Evolutionary conservation across 129 eudicot species (phyloP), one percentile per base, ranked within the genome.

Genomic region (Rutidosis leptorrhynchoides): DNA sequence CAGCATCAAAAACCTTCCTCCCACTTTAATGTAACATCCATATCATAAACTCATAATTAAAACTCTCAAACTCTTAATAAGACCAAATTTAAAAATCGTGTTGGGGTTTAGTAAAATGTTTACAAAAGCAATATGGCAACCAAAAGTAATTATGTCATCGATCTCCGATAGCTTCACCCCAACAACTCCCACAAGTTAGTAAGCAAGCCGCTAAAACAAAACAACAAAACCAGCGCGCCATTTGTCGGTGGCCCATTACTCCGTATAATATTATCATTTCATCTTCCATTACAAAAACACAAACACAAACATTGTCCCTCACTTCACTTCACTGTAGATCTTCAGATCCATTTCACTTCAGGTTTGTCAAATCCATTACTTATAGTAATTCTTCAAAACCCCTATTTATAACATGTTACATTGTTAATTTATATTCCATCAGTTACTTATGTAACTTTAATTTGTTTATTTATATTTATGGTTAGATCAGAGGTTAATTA

Each of bases 171-270:
- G 15, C 40, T 11, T 53, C 42, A 27, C 10, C 21, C 25, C 19
- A 69, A 46, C 24, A 17, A 57, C 68, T n/a, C n/a, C n/a, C n/a
- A n/a, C 32, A n/a, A 40, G 0, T 9, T 15, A 43, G 2, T 0
- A 2, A 0, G 16, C 25, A 55, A 24, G 42, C n/a, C n/a, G n/a
- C n/a, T n/a, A 9, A 40, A 40, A 19, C 37, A 52, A 33, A 22
- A 42, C 53, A 35, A 49, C 35, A 68, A 55, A 55, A 21, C 19
- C 52, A 42, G 45, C 76, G 69, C 76, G 69, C 76, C 69, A 74
- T 74, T 74, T 74, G 78, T 74, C 78, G 78, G 78, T 74, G 78
- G 23, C 40, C 7, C 46, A n/a, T n/a, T 7, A 48, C 24, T 40
- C 32, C 21, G n/a, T n/a, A n/a, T n/a, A n/a, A n/a, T n/a, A n/a